Conservation (phyloP, 257 asterid genomes). For the Nicotiana attenuata region DNA sequence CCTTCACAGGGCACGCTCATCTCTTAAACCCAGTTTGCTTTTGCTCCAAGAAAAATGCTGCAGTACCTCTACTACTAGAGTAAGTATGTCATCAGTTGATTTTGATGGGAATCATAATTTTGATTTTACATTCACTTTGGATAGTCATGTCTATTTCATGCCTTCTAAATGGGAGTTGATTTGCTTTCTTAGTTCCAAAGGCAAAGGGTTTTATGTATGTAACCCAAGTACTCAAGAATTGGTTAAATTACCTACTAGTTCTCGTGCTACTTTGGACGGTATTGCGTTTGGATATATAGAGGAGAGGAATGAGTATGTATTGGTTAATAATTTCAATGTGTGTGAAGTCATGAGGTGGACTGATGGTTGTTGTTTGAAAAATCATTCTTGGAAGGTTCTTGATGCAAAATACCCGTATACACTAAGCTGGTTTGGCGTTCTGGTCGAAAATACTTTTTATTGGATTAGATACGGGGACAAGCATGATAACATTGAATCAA, state of each 20-base stretch:
- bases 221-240: slow-evolving; percentile 46
- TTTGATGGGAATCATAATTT: slow-evolving; percentile 37
- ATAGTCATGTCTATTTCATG: slow-evolving; percentile 41
- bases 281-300: slow-evolving; percentile 49
- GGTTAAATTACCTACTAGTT: slow-evolving; percentile 39
- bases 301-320: slow-evolving; percentile 45
- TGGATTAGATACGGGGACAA: slow-evolving; percentile 45
- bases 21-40: slow-evolving; percentile 30
- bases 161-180: slow-evolving; percentile 57
- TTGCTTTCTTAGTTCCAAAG: slow-evolving; percentile 47
- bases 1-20: slow-evolving; percentile 21
- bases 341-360: slow-evolving; percentile 47
- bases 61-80: background rate
- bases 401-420: slow-evolving; percentile 41
- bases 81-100: slow-evolving; percentile 26
- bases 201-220: slow-evolving; percentile 48
- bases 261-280: slow-evolving; percentile 47
- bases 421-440: slow-evolving; percentile 54
- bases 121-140: slow-evolving; percentile 30
- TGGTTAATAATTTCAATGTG: slow-evolving; percentile 50
- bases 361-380: slow-evolving; percentile 20
- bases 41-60: slow-evolving; percentile 17
- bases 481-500: slow-evolving; percentile 30
- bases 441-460: slow-evolving; percentile 51
- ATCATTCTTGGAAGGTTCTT: slow-evolving; percentile 40